Evolutionary conservation across 1,284 basidiomycete genomes (phyloP).

Genomic region (Pseudomicrostroma phylloplanum): DNA sequence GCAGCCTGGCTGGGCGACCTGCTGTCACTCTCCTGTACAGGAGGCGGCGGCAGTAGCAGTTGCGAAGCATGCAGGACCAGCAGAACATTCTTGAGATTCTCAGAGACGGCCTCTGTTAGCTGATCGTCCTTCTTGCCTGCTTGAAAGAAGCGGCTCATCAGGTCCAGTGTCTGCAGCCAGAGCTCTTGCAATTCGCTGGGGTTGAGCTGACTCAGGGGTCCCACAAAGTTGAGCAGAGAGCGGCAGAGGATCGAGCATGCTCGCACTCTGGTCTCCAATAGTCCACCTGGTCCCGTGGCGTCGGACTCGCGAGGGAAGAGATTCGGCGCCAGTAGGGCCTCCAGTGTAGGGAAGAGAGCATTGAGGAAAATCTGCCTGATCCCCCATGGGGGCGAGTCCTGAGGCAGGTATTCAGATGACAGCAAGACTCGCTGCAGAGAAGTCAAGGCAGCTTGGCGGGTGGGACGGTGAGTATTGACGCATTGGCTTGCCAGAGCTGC

Average conservation of each 20-base stretch:
- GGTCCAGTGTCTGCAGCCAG: conserved; percentile 87
- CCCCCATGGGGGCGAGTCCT: conserved; percentile 40
- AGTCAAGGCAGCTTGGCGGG: conserved; percentile 75
- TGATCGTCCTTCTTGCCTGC: conserved; percentile 70
- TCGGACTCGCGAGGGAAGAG: conserved; percentile 69
- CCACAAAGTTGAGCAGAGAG: conserved; percentile 85
- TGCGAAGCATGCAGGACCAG: conserved; percentile 88
- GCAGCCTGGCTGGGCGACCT: conserved; percentile 13
- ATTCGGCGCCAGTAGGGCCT: conserved; percentile 81
- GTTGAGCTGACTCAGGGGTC: conserved; percentile 49
- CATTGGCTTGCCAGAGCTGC: conserved; percentile 75
- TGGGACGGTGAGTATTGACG: conserved; percentile 72
- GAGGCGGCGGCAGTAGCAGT: conserved; percentile 66
- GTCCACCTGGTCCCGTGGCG: conserved; percentile 56
- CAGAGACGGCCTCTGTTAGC: conserved; percentile 86
- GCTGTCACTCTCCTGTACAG: conserved; percentile 32
- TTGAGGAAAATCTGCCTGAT: conserved; percentile 78
- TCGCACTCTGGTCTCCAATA: conserved; percentile 80
- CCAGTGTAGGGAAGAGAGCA: conserved; percentile 84
- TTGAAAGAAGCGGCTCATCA: conserved; percentile 82
- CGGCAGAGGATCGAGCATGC: conserved; percentile 86
- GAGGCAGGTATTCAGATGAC: conserved; percentile 65
- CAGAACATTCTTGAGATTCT: conserved; percentile 92
- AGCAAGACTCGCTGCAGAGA: conserved; percentile 82
- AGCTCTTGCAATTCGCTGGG: conserved; percentile 63